Evolutionary conservation across 2,329 filamentous ascomycete genomes (phyloP).

Genomic region (Cladophialophora carrionii): DNA sequence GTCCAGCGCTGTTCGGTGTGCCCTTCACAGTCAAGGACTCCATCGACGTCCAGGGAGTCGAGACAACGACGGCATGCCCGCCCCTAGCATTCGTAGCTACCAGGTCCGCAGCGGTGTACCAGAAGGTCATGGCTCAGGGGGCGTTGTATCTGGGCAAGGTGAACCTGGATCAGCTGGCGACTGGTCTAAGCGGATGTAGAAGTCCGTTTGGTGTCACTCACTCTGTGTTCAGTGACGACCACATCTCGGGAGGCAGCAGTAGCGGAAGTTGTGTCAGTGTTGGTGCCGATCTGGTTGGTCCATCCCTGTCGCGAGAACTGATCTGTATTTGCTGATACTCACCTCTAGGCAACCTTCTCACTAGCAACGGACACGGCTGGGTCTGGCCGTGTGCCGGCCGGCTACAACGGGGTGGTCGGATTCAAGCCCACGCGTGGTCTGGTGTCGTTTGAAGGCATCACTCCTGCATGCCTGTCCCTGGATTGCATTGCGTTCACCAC

Average conservation of each 20-base stretch:
- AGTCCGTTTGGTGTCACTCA: slow-evolving; percentile 62
- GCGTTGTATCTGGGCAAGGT: slow-evolving; percentile 62
- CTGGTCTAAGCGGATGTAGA: slow-evolving; percentile 62
- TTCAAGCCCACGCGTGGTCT: slow-evolving; percentile 40
- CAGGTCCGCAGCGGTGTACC: slow-evolving; percentile 53
- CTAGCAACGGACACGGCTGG: slow-evolving; percentile 49
- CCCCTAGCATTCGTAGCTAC: slow-evolving; percentile 54
- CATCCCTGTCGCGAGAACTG: neutral
- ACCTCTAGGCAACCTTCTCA: slow-evolving; percentile 50
- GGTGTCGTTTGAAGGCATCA: slow-evolving; percentile 38
- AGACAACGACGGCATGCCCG: slow-evolving; percentile 55
- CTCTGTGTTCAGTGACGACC: slow-evolving; percentile 54
- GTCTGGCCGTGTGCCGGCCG: slow-evolving; percentile 39
- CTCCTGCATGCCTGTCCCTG: slow-evolving; percentile 57
- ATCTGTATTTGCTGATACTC: slow-evolving; percentile 9
- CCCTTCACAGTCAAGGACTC: slow-evolving; percentile 57
- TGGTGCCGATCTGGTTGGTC: slow-evolving; percentile 53
- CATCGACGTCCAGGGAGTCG: slow-evolving; percentile 51
- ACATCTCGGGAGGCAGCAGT: slow-evolving; percentile 61
- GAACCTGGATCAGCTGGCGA: slow-evolving; percentile 65
- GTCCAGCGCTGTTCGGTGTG: slow-evolving; percentile 55
- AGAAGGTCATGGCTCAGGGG: slow-evolving; percentile 55
- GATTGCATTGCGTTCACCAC: slow-evolving; percentile 60
- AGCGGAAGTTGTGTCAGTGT: slow-evolving; percentile 61
- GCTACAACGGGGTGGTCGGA: slow-evolving; percentile 40